These are phyloP conservation scores for Triticum timopheevii DNA, from an alignment of 176 grass and related monocot species.

Conservation along the genomic window DNA sequence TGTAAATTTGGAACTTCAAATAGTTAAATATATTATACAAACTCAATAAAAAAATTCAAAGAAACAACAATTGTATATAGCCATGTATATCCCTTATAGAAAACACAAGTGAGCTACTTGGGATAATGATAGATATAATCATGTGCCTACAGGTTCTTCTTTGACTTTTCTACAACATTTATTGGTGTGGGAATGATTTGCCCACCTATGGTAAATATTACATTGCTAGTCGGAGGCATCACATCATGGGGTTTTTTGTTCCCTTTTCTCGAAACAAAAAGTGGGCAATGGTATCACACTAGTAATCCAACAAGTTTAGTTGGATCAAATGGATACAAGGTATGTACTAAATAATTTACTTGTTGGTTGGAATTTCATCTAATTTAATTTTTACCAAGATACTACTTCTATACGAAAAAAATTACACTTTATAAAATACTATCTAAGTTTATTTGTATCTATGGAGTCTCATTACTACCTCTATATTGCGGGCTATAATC, in stretches of 20 bases:
- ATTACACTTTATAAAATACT: too few relatives aligned
- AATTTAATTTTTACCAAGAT: neutral
- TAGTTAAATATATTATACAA: neutral
- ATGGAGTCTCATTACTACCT: neutral
- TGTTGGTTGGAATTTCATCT: neutral
- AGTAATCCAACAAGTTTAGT: conserved; percentile 32
- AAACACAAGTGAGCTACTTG: neutral
- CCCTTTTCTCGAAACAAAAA: conserved; percentile 55
- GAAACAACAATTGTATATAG: neutral
- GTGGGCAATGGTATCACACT: conserved; percentile 52
- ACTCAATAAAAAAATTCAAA: neutral
- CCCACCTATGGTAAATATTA: conserved; percentile 47
- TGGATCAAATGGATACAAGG: conserved; percentile 68
- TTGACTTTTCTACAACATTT: conserved; percentile 63
- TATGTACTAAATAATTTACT: neutral
- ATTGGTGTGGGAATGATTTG: conserved; percentile 65
- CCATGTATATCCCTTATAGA: neutral
- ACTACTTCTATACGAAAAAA: neutral
- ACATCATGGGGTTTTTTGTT: conserved; percentile 51
- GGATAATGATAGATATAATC: neutral
- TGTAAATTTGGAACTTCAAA: neutral
- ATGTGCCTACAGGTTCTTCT: conserved; percentile 52
- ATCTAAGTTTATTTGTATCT: neutral
- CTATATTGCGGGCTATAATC: neutral
- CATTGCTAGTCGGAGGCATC: conserved; percentile 37